A percentile compares a stretch with the other conserved stretches of the same genome.
Evolutionary conservation across 129 eudicot species (phyloP).

Genomic region (Chrysanthemum lavandulifolium): DNA sequence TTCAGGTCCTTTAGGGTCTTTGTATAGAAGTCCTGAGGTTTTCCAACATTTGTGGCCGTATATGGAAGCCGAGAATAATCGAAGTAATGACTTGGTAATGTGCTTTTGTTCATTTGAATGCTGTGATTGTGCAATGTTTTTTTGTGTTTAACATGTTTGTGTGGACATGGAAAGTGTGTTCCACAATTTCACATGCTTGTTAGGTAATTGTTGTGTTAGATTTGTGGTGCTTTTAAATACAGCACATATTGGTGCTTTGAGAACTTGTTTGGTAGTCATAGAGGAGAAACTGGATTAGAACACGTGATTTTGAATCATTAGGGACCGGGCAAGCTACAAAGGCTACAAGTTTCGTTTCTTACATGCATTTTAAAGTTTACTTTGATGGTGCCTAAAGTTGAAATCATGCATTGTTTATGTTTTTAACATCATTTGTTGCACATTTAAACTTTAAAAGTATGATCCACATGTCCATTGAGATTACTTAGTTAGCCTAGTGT

Average conservation of each 20-base stretch:
- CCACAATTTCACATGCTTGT: slow-evolving; percentile 5
- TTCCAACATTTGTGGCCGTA: slow-evolving; percentile 79
- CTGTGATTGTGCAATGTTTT: slow-evolving; percentile 6
- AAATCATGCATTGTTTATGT: no score
- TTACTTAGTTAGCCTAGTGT: no score
- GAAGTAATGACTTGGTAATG: slow-evolving; percentile 53
- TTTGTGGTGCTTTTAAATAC: neutral
- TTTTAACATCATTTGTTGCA: no score
- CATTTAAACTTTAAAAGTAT: no score
- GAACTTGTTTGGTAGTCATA: neutral
- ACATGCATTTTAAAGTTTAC: no score
- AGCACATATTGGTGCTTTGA: neutral
- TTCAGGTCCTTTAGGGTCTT: slow-evolving; percentile 58
- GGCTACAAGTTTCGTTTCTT: no score
- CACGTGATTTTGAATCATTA: neutral
- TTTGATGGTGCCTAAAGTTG: no score
- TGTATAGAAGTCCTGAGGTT: slow-evolving; percentile 81
- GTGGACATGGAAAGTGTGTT: slow-evolving; percentile 20
- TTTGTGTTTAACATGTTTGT: neutral
- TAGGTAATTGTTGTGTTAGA: neutral
- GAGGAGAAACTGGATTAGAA: neutral
- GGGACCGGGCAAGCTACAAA: neutral
- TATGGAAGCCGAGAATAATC: slow-evolving; percentile 69
- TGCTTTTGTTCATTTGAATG: slow-evolving; percentile 4
- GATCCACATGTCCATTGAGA: no score